These are phyloP conservation scores for Yamadazyma philogaea DNA, from an alignment of 805 yeast genomes.

Conservation along the genomic window DNA sequence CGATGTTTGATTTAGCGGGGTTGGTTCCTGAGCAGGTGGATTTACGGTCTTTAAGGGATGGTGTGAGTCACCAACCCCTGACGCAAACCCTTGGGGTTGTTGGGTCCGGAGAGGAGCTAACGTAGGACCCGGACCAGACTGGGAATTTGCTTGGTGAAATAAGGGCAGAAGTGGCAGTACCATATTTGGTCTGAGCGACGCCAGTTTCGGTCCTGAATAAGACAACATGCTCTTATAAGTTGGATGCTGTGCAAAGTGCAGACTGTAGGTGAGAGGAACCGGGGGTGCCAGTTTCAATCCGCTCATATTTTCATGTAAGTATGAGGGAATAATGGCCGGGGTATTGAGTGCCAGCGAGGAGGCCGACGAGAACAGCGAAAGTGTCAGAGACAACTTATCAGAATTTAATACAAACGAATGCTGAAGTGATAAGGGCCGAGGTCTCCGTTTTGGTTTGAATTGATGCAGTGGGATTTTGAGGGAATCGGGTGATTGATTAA, in stretches of 20 bases:
- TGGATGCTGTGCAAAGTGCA: conserved; percentile 12
- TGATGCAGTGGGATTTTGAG: conserved; percentile 15
- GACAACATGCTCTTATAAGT: conserved; percentile 8
- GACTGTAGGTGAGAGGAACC: conserved; percentile 16
- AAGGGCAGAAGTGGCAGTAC: conserved; percentile 40
- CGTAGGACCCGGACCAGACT: neutral
- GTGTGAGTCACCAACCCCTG: neutral
- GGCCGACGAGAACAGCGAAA: conserved; percentile 12
- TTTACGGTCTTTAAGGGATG: neutral
- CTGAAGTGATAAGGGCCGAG: conserved; percentile 36
- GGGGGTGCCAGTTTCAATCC: conserved; percentile 25
- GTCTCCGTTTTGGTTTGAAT: conserved; percentile 39
- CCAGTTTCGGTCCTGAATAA: conserved; percentile 16
- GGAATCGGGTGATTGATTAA: neutral
- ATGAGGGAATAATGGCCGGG: conserved; percentile 6
- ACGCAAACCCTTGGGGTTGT: neutral
- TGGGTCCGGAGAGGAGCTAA: conserved; percentile 1
- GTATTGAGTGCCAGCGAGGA: conserved; percentile 8
- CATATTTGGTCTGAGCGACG: conserved; percentile 28
- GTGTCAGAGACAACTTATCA: conserved; percentile 14
- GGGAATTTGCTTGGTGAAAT: conserved; percentile 28
- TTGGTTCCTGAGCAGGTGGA: neutral
- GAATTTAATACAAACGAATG: conserved; percentile 27
- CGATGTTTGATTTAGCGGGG: neutral
- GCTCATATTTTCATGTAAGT: neutral